Base-by-base conservation (phyloP, 2,329 filamentous ascomycete genomes). In the Xylaria sp. region DNA sequence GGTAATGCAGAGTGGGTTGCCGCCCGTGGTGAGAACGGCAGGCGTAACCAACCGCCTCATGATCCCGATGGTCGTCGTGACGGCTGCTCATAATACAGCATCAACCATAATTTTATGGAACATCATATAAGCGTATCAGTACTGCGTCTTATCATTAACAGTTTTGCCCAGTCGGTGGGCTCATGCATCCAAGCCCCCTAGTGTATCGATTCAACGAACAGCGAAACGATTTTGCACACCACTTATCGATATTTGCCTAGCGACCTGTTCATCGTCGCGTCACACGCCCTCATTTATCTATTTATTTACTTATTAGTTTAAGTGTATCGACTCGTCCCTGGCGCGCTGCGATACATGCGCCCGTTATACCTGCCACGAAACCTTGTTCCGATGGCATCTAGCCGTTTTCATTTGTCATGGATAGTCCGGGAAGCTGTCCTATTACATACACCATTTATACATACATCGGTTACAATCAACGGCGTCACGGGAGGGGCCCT, bases 1-100 rank as follows among this genome's bases (percentile, higher is more conserved):
- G 84, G 85, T 55, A 84, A 85, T 50, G 77, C 84, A 18, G 85
- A 87, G 75, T 87, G 85, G 84, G 73, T 85, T 64, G 81, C 83
- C 62, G 84, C 86, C 4, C 78, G 81, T 66, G 82, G 84, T 67
- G 83, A 85, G 74, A 81, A 81, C 71, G 80, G 80, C 25, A 80
- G 78, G 64, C 77, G 76, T 10, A 76, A 80, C 68, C 79, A 79
- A 54, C 81, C 80, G 46, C 83, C 80, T 66, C 81, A 80, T 55
- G 84, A 84, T 58, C 77, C 80, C 10, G 81, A 83, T 65, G 83
- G 86, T 75, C 84, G 84, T 31, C 80, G 77, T 3, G 70, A 73
- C 23, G 69, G 70, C 66, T 75, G 52, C 64, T n/a, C 63, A 37
- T 69, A 41, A 70, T 50, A 55, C 28, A 3, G 10, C 15, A 34